Base-by-base conservation (phyloP, 352 stramenopile genomes). In the Globisporangium perplexum region DNA sequence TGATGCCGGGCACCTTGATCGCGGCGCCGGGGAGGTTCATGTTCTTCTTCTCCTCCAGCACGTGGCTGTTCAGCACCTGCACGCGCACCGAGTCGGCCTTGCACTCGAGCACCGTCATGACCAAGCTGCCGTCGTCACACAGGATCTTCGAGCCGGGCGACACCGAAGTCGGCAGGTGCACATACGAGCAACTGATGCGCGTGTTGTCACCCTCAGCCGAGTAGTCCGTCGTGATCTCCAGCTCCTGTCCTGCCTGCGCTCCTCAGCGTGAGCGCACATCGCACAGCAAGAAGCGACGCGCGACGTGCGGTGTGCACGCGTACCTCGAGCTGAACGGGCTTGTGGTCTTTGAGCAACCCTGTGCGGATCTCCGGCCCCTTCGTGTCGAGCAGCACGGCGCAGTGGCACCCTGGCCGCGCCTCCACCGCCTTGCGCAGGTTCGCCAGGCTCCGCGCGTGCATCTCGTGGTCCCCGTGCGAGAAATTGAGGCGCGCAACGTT, bases 401-500 rank as follows among this genome's bases (percentile, higher is more conserved):
- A 94, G 60, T 92, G 74, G 52, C 74, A 88, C 3, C 77, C 74
- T 7, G 78, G 82, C 26, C 89, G 79, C 30, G 69, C 73, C 31
- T 73, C 63, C 17, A 95, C 77, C 0, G 82, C 83, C 41, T 81
- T 68, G 5, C 82, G 73, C 28, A 99, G 74, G 73, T 99, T 99
- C 12, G 60, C 72, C 31, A 97, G 56, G 56, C 81, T 93, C 20
- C 83, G 80, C 45, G 90, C 66, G 57, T 98, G 91, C 55, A 93
- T 73, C 54, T 98, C 94, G 55, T 97, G 95, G 50, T 98, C 98
- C 23, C 97, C 97, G 68, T 99, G 97, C 15, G 96, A 99, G 71
- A 99, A 99, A 60, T 99, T 99, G 30, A 99, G 80, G 15, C 97
- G 85, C 62, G 98, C 98, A 6, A 99, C 89, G 50, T 96, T 97